Evolutionary conservation across 371 early-diverging fungal species (phyloP), one percentile per base, ranked within the genome.

Genomic region (Mucor saturninus): DNA sequence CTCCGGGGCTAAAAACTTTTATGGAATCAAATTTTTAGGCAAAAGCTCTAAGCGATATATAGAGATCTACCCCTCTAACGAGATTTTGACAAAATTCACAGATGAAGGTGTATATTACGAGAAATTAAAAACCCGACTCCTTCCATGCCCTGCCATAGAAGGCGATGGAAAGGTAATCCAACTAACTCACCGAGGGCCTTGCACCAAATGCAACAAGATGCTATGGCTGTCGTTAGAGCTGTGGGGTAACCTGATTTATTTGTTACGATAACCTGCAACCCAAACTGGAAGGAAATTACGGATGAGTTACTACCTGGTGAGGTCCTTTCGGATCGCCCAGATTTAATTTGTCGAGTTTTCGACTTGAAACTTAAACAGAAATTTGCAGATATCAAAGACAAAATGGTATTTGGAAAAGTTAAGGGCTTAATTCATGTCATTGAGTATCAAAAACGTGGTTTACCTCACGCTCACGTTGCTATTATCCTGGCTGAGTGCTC

Each of bases 201-300:
- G n/a, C n/a, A n/a, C n/a, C n/a, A n/a, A n/a, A n/a, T n/a, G n/a
- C n/a, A n/a, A n/a, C n/a, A n/a, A n/a, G n/a, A n/a, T n/a, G n/a
- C n/a, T n/a, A n/a, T n/a, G n/a, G n/a, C n/a, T n/a, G n/a, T n/a
- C n/a, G n/a, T n/a, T n/a, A n/a, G n/a, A n/a, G n/a, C n/a, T n/a
- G n/a, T n/a, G n/a, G n/a, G n/a, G n/a, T n/a, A n/a, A n/a, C n/a
- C n/a, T n/a, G n/a, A n/a, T 42, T 48, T 70, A 0, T 77, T 81
- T 38, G 60, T 81, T 4, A 77, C 76, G 0, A 67, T 81, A 14
- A 81, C 72, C 2, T 71, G 70, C 26, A 74, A 75, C 39, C 73
- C 74, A 0, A 46, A 32, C 3, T 78, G 76, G 73, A 59, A 46
- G 4, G 74, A 75, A 28, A 69, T 77, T 13, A 10, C 10, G 3